Percentiles rank a stretch among this genome's conserved stretches.
Conservation (phyloP, 768 basidiomycete genomes). For the Scleroderma citrinum region DNA sequence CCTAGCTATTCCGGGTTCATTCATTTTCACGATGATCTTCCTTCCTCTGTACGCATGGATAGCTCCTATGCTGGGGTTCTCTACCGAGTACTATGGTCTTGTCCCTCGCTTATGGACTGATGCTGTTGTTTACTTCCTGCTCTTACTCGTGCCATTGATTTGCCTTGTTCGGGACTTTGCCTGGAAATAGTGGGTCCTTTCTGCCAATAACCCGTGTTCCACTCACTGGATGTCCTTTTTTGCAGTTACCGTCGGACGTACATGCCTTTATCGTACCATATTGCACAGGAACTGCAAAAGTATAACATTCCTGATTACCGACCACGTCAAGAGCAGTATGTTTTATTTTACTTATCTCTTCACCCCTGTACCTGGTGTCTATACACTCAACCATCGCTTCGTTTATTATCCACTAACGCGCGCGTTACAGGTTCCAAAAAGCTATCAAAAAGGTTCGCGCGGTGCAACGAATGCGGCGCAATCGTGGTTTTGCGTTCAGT, state of each 20-base stretch:
- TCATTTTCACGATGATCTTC: constrained; percentile 93
- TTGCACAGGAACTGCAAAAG: constrained; percentile 98
- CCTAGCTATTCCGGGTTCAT: constrained; percentile 92
- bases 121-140: constrained; percentile 82
- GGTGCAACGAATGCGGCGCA: constrained; percentile 92
- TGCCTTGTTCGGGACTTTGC: constrained; percentile 85
- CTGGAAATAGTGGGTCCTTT: constrained; percentile 83
- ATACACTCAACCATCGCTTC: neutral
- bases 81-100: constrained; percentile 83
- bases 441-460: constrained; percentile 99
- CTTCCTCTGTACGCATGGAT: constrained; percentile 86
- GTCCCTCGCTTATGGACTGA: constrained; percentile 89
- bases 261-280: constrained; percentile 88
- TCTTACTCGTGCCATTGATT: constrained; percentile 77
- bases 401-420: constrained; percentile 7
- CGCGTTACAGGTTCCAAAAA: constrained; percentile 75
- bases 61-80: constrained; percentile 84
- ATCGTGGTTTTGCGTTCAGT: constrained; percentile 96
- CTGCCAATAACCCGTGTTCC: constrained; percentile 1
- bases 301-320: constrained; percentile 97
- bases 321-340: constrained; percentile 94
- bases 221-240: neutral
- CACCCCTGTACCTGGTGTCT: neutral
- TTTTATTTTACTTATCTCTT: constrained; percentile 12
- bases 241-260: constrained; percentile 87